These are phyloP conservation scores for Leccinum variabile DNA, from an alignment of 1,284 basidiomycete species.

Conservation along the genomic window DNA sequence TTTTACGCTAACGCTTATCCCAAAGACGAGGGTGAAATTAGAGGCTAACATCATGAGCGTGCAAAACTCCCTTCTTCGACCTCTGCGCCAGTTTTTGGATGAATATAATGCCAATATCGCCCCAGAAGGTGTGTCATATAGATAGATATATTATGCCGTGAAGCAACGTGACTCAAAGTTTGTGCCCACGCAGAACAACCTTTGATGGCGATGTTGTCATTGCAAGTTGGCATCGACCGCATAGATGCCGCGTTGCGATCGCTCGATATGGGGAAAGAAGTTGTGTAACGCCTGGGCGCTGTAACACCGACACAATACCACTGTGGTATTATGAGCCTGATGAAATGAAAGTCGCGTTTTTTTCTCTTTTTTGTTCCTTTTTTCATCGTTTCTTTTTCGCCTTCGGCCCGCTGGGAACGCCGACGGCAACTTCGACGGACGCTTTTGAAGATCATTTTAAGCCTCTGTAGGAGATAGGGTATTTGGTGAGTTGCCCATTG, in stretches of 20 bases:
- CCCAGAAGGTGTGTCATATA: conserved; percentile 24
- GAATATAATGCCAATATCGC: conserved; percentile 5
- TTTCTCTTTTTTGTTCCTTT: background rate
- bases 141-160: background rate
- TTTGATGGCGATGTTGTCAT: conserved; percentile 28
- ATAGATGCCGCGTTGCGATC: conserved; percentile 26
- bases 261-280: conserved; percentile 12
- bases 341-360: conserved; percentile 20
- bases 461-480: conserved; percentile 2
- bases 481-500: background rate
- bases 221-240: conserved; percentile 30
- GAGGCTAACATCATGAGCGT: conserved; percentile 22
- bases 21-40: conserved; percentile 28
- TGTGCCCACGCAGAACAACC: conserved; percentile 22
- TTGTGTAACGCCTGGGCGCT: background rate
- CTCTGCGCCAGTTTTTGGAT: conserved; percentile 27
- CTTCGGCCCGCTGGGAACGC: background rate
- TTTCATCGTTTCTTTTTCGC: background rate
- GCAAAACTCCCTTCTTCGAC: conserved; percentile 23
- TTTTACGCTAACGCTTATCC: conserved; percentile 5
- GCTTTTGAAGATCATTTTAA: conserved; percentile 14
- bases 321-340: background rate
- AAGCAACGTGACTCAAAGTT: conserved; percentile 4
- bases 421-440: background rate
- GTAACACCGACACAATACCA: conserved; percentile 1